phyloP scores from a whole-genome alignment of 148 eudicot species.

The Polygonum aviculare region DNA sequence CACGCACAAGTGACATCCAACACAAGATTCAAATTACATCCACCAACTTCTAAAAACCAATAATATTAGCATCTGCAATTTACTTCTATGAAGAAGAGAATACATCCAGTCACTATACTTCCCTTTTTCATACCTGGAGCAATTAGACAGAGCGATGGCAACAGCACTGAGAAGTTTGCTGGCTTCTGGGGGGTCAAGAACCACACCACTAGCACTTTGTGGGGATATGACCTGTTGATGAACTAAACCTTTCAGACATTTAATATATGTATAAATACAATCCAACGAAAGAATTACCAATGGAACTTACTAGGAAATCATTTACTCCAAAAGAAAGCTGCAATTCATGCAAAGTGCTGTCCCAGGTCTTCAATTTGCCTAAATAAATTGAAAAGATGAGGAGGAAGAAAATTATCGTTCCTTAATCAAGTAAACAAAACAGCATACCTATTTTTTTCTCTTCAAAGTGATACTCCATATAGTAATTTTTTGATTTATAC shows the following conservation, averaged over 20 bases:
- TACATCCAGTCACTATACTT: not conserved
- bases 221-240: slow-evolving; percentile 72
- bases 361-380: slow-evolving; percentile 64
- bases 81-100: not conserved
- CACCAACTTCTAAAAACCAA: not conserved
- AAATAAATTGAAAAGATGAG: slow-evolving; percentile 9
- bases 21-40: not conserved
- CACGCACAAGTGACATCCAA: not conserved
- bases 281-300: not conserved
- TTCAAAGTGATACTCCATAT: slow-evolving; percentile 78
- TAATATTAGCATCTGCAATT: not conserved
- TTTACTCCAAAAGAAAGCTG: slow-evolving; percentile 91
- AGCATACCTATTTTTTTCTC: slow-evolving; percentile 40
- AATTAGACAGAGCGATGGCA: slow-evolving; percentile 90
- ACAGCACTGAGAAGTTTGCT: slow-evolving; percentile 97
- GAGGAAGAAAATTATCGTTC: not conserved
- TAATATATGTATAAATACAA: not conserved
- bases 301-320: slow-evolving; percentile 59
- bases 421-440: slow-evolving; percentile 2
- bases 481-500: slow-evolving; percentile 62
- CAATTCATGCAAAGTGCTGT: slow-evolving; percentile 53
- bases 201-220: slow-evolving; percentile 88
- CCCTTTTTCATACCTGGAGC: slow-evolving; percentile 52
- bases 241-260: not conserved
- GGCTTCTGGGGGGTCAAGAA: slow-evolving; percentile 92